Evolutionary conservation across 164 flowering plant species (phyloP).

Genomic region (Liquidambar formosana): DNA sequence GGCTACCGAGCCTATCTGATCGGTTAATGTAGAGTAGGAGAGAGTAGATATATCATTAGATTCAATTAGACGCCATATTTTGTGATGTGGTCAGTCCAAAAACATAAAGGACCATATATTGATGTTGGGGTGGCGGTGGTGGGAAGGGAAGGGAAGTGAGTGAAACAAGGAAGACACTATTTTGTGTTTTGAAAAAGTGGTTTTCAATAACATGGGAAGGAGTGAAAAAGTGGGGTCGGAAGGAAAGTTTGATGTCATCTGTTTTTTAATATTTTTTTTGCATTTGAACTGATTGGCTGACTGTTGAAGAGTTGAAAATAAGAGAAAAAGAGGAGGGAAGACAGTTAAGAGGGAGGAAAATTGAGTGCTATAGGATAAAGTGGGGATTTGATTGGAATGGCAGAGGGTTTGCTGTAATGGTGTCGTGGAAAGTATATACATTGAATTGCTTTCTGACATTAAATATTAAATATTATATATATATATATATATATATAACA

Average conservation of each 20-base stretch:
- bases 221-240: constrained; percentile 21
- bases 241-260: neutral
- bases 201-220: constrained; percentile 22
- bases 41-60: neutral
- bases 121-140: too few relatives aligned
- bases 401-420: constrained; percentile 16
- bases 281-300: constrained; percentile 31
- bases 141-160: neutral
- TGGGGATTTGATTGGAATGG: neutral
- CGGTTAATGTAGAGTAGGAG: constrained; percentile 55
- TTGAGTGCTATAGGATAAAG: neutral
- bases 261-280: constrained; percentile 8
- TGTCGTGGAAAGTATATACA: constrained; percentile 31
- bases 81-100: too few relatives aligned
- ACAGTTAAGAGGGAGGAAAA: neutral
- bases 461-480: too few relatives aligned
- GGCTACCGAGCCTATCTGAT: constrained; percentile 90
- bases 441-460: constrained; percentile 25
- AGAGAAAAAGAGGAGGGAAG: constrained; percentile 4
- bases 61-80: neutral
- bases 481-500: too few relatives aligned
- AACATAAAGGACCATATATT: neutral
- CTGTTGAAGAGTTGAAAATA: constrained; percentile 24
- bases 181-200: constrained; percentile 27
- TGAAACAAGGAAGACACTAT: constrained; percentile 2